These are phyloP conservation scores for Vitis hybrid DNA, from an alignment of 177 flowering plant genomes.

Conservation along the genomic window DNA sequence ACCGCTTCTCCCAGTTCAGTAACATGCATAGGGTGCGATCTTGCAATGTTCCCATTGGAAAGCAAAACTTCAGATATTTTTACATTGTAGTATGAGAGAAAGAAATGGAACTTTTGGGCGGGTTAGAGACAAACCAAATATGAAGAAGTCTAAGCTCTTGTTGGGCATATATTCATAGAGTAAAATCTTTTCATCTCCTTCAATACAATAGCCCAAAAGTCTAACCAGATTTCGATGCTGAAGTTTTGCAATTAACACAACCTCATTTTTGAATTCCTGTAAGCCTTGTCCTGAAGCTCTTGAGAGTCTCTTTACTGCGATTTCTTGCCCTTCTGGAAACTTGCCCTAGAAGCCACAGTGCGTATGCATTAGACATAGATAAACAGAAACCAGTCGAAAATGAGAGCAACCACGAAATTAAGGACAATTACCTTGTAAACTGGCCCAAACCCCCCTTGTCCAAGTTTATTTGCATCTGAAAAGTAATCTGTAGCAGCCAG, in stretches of 20 bases:
- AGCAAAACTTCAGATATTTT: neutral
- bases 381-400: neutral
- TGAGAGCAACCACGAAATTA: neutral
- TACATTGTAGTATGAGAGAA: no score
- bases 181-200: no score
- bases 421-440: slow-evolving; percentile 24
- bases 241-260: no score
- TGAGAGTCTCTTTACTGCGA: slow-evolving; percentile 29
- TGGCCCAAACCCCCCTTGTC: slow-evolving; percentile 27
- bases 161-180: no score
- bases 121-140: neutral
- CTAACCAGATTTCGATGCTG: no score
- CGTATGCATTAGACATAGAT: no score
- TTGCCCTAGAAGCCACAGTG: slow-evolving; percentile 9
- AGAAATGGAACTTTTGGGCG: no score
- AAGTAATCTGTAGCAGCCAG: slow-evolving; percentile 25
- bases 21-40: no score
- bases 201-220: no score
- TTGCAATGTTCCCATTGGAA: neutral
- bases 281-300: neutral
- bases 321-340: slow-evolving; percentile 17
- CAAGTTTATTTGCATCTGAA: slow-evolving; percentile 24
- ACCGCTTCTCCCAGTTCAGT: no score
- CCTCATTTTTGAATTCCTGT: no score
- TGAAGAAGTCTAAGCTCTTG: neutral